Evolutionary conservation across 352 stramenopile species (phyloP).

Genomic region (Lagenidium giganteum): DNA sequence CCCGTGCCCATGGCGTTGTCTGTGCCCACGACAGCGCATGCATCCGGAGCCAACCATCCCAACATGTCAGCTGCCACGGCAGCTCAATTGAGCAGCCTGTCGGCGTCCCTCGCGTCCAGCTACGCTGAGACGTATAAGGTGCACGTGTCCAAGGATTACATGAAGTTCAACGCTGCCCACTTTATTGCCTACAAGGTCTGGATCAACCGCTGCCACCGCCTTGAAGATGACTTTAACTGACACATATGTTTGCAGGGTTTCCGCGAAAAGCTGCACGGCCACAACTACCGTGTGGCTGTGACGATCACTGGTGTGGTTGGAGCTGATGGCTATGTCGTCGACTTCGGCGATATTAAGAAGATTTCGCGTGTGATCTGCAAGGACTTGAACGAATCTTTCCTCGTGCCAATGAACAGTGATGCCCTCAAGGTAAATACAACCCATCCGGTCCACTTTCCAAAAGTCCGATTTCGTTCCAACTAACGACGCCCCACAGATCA

Average conservation of each 20-base stretch:
- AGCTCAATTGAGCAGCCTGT: slow-evolving; percentile 9
- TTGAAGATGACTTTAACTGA: neutral
- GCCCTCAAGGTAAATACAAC: slow-evolving; percentile 87
- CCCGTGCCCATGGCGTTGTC: slow-evolving; percentile 5
- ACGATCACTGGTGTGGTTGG: slow-evolving; percentile 85
- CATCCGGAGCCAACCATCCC: too few species aligned
- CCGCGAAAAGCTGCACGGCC: slow-evolving; percentile 95
- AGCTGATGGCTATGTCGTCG: slow-evolving; percentile 94
- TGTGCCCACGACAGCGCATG: slow-evolving; percentile 7
- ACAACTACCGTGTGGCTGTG: slow-evolving; percentile 96
- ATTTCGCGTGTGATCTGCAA: slow-evolving; percentile 93
- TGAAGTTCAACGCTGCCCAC: slow-evolving; percentile 89
- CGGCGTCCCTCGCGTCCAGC: slow-evolving; percentile 18
- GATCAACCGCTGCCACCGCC: too few species aligned
- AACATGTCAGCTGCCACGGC: too few species aligned
- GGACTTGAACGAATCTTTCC: slow-evolving; percentile 96
- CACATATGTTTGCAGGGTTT: slow-evolving; percentile 63
- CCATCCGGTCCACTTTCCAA: too few species aligned
- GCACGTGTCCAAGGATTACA: slow-evolving; percentile 88
- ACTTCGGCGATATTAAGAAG: slow-evolving; percentile 98
- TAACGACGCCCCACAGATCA: slow-evolving; percentile 52
- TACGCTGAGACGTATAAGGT: slow-evolving; percentile 85
- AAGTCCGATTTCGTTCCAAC: too few species aligned
- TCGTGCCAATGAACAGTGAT: slow-evolving; percentile 94
- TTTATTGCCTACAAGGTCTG: slow-evolving; percentile 87